Evolutionary conservation across 1,284 basidiomycete species (phyloP), one percentile per base, ranked within the genome.

Genomic region (Tilletia caries): DNA sequence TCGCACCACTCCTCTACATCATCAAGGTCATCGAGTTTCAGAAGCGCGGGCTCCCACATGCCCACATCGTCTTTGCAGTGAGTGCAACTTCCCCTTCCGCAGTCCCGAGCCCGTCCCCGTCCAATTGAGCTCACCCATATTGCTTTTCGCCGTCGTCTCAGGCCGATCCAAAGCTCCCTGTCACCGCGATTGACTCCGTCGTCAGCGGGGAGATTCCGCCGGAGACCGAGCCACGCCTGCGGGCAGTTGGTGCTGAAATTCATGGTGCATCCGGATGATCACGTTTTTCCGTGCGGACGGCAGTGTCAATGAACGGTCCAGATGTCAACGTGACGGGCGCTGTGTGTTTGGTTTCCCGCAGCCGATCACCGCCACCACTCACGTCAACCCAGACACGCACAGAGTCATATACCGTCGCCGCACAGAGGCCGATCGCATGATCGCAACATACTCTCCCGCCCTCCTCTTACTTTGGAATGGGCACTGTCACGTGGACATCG

Each of bases 21-120:
- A 50, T 50, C 48, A 50, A 27, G 20, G 48, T 50, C 8, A n/a
- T 50, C 25, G 48, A 50, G 48, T 50, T 50, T n/a, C 48, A 50
- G 20, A 50, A 50, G 25, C 4, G 48, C 4, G 48, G 48, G 5
- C 48, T 50, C 20, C 48, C 48, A 27, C 48, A 50, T n/a, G 48
- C 48, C 6, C 48, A 50, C 25, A 50, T 50, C 20, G 48, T 50
- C 25, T 50, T 50, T n/a, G 48, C 48, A n/a, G 48, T 50, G 25
- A 50, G 48, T 50, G 6, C 43, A 20, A 44, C 10, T 44, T 44
- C 43, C 20, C 20, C 18, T n/a, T 20, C 4, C 20, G 20, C 20
- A n/a, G 20, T 20, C 5, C 18, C 4, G 48, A 4, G 4, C 25
- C 48, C 4, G 4, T 20, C 20, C 25, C 48, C 4, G 18, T 50